Percentiles rank a stretch among this genome's conserved stretches.
Evolutionary conservation across 2,329 filamentous ascomycete genomes (phyloP).

Genomic region (Microthyrium microscopicum): DNA sequence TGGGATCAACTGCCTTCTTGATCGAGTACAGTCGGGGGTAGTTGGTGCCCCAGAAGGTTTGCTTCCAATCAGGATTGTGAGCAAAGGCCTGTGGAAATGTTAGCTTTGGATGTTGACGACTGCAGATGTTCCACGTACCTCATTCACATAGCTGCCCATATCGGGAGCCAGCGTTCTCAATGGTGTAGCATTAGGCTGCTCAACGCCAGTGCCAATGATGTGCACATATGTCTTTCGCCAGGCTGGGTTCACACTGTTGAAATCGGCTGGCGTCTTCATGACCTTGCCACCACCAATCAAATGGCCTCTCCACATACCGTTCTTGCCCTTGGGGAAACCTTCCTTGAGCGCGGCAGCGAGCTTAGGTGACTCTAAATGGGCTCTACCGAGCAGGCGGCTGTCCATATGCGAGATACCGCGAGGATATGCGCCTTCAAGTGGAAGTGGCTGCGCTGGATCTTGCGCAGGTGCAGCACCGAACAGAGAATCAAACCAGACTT

Average conservation of each 20-base stretch:
- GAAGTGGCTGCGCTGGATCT: too few relatives aligned
- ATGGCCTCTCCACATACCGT: conserved; percentile 5
- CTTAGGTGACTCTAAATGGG: conserved; percentile 2
- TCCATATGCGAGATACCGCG: conserved; percentile 1
- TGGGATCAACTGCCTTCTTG: conserved; percentile 5
- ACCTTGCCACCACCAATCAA: conserved; percentile 3
- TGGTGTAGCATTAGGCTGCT: not conserved
- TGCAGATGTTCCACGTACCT: conserved; percentile 20
- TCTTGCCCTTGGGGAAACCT: not conserved
- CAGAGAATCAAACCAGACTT: conserved; percentile 3
- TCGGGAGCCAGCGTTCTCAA: conserved; percentile 24
- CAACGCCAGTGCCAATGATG: conserved; percentile 15
- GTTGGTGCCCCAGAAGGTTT: conserved; percentile 4
- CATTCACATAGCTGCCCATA: conserved; percentile 29
- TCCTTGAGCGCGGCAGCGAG: conserved; percentile 1
- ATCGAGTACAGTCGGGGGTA: conserved; percentile 4
- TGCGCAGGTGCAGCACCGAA: conserved; percentile 1
- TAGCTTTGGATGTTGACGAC: not conserved
- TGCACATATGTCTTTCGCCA: conserved; percentile 27
- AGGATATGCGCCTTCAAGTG: too few relatives aligned
- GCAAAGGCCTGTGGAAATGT: not conserved
- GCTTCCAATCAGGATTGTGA: not conserved
- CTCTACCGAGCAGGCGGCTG: conserved; percentile 5
- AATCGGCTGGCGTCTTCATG: not conserved
- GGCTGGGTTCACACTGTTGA: conserved; percentile 15